Base-by-base conservation (phyloP, 106 monocot species). In the Vanilla planifolia region DNA sequence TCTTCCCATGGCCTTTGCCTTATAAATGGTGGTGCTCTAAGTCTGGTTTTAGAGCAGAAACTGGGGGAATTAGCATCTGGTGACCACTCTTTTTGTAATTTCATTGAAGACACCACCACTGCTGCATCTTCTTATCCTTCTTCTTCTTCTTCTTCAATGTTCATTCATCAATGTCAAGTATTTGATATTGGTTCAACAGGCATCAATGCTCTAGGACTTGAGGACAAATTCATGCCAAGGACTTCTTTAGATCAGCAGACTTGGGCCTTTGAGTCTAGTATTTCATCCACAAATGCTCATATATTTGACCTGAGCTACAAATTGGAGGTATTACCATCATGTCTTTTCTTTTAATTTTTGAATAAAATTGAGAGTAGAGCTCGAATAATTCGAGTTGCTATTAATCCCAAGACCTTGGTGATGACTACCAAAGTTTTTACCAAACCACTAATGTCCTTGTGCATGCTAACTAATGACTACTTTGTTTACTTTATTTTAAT, bases 1-100 rank as follows among this genome's bases (percentile, higher is more conserved):
- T n/a, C n/a, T n/a, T 75, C 75, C 37, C 44, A 15, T 29, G 75
- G 73, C 8, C 39, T 72, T 47, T 72, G 70, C 75, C 44, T 43
- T 28, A 71, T 89, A 44, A 65, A 64, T 67, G 90, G 90, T 51
- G 87, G 87, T 84, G 77, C 75, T 51, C 66, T 91, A 68, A 75
- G 84, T 57, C 39, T 81, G 39, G 79, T 88, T 51, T 79, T 96
- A 51, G 96, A 96, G 37, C 83, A 77, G 62, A 91, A 91, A 44
- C 50, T 96, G 69, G 81, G 62, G 71, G 96, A 96, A 64, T 50
- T 96, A 45, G 77, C 84, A 47, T 70, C 74, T 34, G 74, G 67
- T 41, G 79, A 61, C 26, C 48, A 71, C 17, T 70, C 79, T 20
- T 60, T 59, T 44, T 47, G 28, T 73, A 81, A 41, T 52, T 52